Base-by-base conservation (phyloP, 2,329 filamentous ascomycete species). In the Alternaria sp. region DNA sequence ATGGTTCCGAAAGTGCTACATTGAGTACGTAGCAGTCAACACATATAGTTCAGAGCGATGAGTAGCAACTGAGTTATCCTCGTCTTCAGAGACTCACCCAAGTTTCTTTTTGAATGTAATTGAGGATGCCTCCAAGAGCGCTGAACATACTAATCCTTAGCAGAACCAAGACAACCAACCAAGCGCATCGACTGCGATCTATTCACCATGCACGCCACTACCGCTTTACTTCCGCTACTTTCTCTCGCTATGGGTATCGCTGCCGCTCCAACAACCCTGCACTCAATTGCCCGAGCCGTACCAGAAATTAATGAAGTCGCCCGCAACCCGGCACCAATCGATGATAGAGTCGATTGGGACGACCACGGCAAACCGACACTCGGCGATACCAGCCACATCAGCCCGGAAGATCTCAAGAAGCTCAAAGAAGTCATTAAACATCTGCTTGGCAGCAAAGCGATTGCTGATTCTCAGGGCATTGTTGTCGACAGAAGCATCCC, bases 321-420 rank as follows among this genome's bases (percentile, higher is more conserved):
- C 33, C 62, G 65, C 17, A 62, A 67, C 24, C 65, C 65, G 39
- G 62, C 62, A 4, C 71, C 71, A 1, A 60, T 70, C 24, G 53
- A 64, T 29, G 31, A 51, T 14, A 48, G 42, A 52, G 39, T 48
- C 23, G 24, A 57, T 36, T 57, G 60, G 46, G 46, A 53, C n/a
- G 46, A 53, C 11, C 34, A 56, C 24, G 57, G 46, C 14, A 58
- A 46, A 52, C 56, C 51, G 28, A 44, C 45, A 14, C 33, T 55
- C 13, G 29, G 26, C n/a, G 33, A 55, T 26, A 45, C 34, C 13
- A 44, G 28, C n/a, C 24, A 58, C 24, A 11, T 58, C 5, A 55
- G 33, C 3, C 28, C 31, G 21, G 51, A 58, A 10, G 56, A 58
- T 17, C 10, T 34, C 13, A 23, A 41, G 26, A 49, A 55, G 33